phyloP scores from a whole-genome alignment of 495 filamentous ascomycete species.

The Trichoderma gamsii region DNA sequence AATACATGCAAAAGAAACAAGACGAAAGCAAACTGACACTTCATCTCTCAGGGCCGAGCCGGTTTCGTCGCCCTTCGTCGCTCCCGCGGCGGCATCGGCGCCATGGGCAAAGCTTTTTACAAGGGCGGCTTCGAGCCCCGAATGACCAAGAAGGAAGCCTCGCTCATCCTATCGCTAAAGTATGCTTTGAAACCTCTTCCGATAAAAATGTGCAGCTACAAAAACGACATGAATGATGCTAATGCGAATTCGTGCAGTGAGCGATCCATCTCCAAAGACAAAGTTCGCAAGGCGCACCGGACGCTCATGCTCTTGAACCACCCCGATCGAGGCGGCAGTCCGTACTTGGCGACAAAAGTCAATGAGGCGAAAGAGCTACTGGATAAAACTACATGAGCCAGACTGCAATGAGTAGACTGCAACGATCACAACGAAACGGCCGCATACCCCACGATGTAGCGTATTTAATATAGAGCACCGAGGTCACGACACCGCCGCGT shows the following conservation, averaged over 20 bases:
- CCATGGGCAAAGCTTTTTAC: conserved; percentile 86
- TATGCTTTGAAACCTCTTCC: conserved; percentile 40
- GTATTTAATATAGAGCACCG: not conserved
- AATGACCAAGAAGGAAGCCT: conserved; percentile 87
- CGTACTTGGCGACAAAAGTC: conserved; percentile 93
- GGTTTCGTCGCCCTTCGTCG: conserved; percentile 82
- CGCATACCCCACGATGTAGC: not conserved
- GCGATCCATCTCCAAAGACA: conserved; percentile 77
- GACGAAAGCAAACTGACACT: conserved; percentile 14
- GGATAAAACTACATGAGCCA: conserved; percentile 53
- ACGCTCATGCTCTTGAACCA: conserved; percentile 97
- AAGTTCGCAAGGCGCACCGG: conserved; percentile 91
- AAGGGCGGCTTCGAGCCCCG: conserved; percentile 94
- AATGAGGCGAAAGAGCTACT: conserved; percentile 97
- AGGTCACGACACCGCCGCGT: not conserved
- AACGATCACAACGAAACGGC: not conserved
- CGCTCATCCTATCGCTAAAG: conserved; percentile 86
- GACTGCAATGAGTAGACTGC: not conserved
- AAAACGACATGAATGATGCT: no score
- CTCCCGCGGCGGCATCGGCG: conserved; percentile 67
- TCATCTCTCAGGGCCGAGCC: conserved; percentile 65
- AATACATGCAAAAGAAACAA: not conserved
- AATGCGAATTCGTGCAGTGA: conserved; percentile 50
- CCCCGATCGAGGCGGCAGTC: conserved; percentile 93
- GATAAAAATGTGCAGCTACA: no score